A percentile compares a stretch with the other conserved stretches of the same genome.
Evolutionary conservation across 306 rosid genomes (phyloP).

Genomic region (Cyclanthera cordifolia): DNA sequence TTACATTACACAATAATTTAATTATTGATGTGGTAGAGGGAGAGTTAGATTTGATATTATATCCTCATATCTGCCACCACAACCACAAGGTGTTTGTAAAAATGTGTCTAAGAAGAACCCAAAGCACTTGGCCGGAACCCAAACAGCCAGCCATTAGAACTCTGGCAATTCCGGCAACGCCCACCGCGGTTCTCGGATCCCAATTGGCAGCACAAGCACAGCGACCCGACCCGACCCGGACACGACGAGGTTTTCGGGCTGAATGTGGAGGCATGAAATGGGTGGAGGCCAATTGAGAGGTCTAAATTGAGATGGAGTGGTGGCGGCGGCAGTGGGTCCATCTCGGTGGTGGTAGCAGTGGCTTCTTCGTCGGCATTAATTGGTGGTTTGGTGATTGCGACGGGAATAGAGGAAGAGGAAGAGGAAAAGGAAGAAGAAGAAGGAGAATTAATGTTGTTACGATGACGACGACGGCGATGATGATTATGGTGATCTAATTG

Average conservation of each 20-base stretch:
- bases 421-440: conserved; percentile 13
- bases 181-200: conserved; percentile 22
- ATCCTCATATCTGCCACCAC: background rate
- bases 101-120: conserved; percentile 7
- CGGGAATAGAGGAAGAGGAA: conserved; percentile 3
- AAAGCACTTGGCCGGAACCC: background rate
- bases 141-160: conserved; percentile 13
- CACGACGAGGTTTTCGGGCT: too few relatives aligned
- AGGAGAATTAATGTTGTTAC: background rate
- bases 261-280: conserved; percentile 36
- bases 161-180: conserved; percentile 27
- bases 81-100: conserved; percentile 3
- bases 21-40: background rate
- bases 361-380: conserved; percentile 18
- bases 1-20: conserved; percentile 1
- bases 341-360: conserved; percentile 45
- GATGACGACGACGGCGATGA: too few relatives aligned
- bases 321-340: conserved; percentile 20
- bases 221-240: background rate
- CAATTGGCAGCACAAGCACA: conserved; percentile 36
- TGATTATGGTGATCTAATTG: too few relatives aligned
- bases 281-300: conserved; percentile 44
- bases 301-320: conserved; percentile 28
- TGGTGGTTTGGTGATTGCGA: background rate
- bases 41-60: background rate